Evolutionary conservation across 164 flowering plant species (phyloP), one percentile per base, ranked within the genome.

Genomic region (Euptelea pleiosperma): DNA sequence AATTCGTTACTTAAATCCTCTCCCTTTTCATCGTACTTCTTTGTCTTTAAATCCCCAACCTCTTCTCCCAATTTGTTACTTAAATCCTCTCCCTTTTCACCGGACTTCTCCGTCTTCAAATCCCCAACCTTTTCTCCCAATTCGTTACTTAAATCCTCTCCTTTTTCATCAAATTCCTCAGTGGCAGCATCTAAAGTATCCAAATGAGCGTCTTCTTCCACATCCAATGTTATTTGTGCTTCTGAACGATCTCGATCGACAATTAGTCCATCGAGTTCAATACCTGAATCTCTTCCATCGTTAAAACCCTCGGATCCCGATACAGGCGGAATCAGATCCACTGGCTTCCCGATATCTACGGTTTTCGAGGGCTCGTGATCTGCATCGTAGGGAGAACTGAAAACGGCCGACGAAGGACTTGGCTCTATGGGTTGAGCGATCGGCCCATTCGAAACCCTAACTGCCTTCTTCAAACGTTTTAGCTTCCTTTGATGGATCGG

Each of bases 401-500:
- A n/a, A 35, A 7, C 37, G 22, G 37, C 1, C 28, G 5, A 12
- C 8, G 47, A 11, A 11, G 52, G 55, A 28, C 9, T 36, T 10
- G 51, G 24, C 31, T 58, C 58, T 43, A 42, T 41, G 28, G 50
- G 16, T 55, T 56, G 44, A 44, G 56, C 6, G 19, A 34, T 15
- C 3, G 49, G 35, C 2, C 48, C 51, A 19, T 47, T 50, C 1
- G 75, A 65, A 50, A 64, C 61, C 49, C 53, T 31, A 52, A 19
- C 21, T 16, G 71, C 58, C 50, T 74, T 79, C 76, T 80, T 85
- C 73, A 85, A 55, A 19, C 96, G 87, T 59, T 79, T 83, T 8
- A 85, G 80, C 73, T 74, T 75, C 19, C 72, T 67, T 12, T 42
- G 62, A 15, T 37, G 77, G 42, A 62, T 45, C 0, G 78, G 72